A percentile compares a stretch with the other conserved stretches of the same genome.
These are phyloP conservation scores for Erythrophleum fordii DNA, from an alignment of 306 rosid genomes.

Conservation along the genomic window DNA sequence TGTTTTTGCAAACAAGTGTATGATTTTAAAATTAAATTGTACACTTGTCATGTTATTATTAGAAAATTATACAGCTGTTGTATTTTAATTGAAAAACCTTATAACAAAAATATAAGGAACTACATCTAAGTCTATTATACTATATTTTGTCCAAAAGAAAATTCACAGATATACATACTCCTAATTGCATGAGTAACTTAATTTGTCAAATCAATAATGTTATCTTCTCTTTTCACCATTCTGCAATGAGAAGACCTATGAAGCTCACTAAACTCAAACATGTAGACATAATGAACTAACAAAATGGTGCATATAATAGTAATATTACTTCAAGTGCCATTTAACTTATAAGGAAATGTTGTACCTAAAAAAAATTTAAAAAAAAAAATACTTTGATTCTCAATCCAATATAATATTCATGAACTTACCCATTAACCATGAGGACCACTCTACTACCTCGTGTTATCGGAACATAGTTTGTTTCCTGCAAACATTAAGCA, in stretches of 20 bases:
- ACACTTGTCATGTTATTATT: no score
- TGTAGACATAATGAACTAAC: neutral
- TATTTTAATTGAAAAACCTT: no score
- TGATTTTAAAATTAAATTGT: no score
- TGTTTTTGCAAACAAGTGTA: no score
- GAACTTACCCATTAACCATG: slow-evolving; percentile 86
- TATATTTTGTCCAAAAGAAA: neutral
- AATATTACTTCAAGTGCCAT: neutral
- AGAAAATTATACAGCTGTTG: no score
- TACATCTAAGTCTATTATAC: no score
- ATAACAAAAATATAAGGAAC: no score
- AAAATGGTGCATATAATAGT: neutral
- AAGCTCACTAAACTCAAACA: slow-evolving; percentile 15
- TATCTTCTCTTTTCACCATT: slow-evolving; percentile 13
- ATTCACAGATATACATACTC: neutral
- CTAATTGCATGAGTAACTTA: neutral
- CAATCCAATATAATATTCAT: slow-evolving; percentile 31
- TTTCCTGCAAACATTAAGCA: slow-evolving; percentile 63
- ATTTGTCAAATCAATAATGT: neutral
- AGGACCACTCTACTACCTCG: slow-evolving; percentile 91
- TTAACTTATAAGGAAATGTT: neutral
- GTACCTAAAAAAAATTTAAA: neutral
- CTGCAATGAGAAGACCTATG: slow-evolving; percentile 20
- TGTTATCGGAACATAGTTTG: slow-evolving; percentile 87
- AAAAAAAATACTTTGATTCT: neutral